Conservation (phyloP, 768 basidiomycete genomes). For the Phanerochaete sordida region DNA sequence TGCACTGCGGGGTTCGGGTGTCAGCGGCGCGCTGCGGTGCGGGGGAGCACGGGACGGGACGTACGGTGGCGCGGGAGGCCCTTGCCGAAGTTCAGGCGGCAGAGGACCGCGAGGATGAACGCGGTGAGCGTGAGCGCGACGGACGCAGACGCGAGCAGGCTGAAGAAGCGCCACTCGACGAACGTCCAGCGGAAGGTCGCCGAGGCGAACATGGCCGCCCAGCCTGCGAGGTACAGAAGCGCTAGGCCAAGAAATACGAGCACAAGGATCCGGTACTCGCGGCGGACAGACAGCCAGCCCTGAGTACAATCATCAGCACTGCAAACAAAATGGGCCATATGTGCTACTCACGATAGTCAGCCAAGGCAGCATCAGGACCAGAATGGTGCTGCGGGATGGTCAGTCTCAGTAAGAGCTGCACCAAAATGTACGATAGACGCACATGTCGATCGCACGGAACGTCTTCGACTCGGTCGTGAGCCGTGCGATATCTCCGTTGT, state of each 20-base stretch:
- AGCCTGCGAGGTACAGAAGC: conserved; percentile 59
- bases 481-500: conserved; percentile 60
- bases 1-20: conserved; percentile 40
- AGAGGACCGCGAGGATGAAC: conserved; percentile 60
- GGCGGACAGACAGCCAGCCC: conserved; percentile 78
- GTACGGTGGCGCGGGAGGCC: conserved; percentile 54
- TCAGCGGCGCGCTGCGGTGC: background rate
- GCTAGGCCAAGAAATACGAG: conserved; percentile 60
- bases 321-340: background rate
- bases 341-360: conserved; percentile 48
- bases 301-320: conserved; percentile 19
- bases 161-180: conserved; percentile 71
- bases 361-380: conserved; percentile 68
- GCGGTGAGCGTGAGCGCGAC: conserved; percentile 52
- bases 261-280: conserved; percentile 58
- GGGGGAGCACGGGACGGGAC: background rate
- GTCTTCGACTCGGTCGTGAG: conserved; percentile 39
- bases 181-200: conserved; percentile 76
- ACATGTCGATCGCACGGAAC: conserved; percentile 56
- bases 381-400: background rate
- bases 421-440: conserved; percentile 26
- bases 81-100: conserved; percentile 74
- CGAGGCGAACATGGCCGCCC: conserved; percentile 71
- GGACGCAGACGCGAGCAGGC: conserved; percentile 55
- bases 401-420: background rate